Base-by-base conservation (phyloP, 805 yeast species). In the Yamadazyma philogaea region DNA sequence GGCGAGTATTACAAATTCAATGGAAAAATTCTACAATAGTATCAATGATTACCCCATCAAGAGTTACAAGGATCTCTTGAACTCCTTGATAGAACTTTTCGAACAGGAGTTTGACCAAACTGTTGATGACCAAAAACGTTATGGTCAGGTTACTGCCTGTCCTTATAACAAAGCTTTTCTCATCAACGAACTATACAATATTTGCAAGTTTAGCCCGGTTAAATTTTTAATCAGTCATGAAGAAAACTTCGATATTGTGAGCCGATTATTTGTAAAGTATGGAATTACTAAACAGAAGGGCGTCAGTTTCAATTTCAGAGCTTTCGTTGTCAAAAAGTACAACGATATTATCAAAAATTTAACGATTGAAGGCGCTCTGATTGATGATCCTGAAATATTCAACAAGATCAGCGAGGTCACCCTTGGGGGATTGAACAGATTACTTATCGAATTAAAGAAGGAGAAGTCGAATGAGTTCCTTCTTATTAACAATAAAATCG, bases 11-110 rank as follows among this genome's bases (percentile, higher is more conserved):
- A 83, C 79, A 36, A 60, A 56, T 5, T 77, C 90, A 1, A 60
- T 81, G 14, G 61, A 63, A n/a, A 84, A 81, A 46, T 66, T 90
- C 22, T 62, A 76, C 43, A 89, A 82, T 21, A 79, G 84, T 39
- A 73, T 91, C 1, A 40, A 34, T 20, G 73, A 72, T 6, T 85
- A 81, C 45, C 73, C 81, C 1, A 61, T 66, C 2, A 59, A 61
- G 0, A 74, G 88, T 1, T 79, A 81, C 44, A 41, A 55, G 4
- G 70, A 67, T 6, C 57, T 89, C 16, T 42, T 82, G 1, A 50
- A 57, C 1, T 72, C 82, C 0, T 51, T 83, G 30, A 67, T 75
- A 8, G 55, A 57, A 0, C 61, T 81, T 11, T 74, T 43, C 33
- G 37, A 42, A 79, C 34, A 32, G 22, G 22, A 34, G 16, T 12